A percentile compares a stretch with the other conserved stretches of the same genome.
Conservation (phyloP, 768 basidiomycete genomes). For the Boletus tomentosulus region DNA sequence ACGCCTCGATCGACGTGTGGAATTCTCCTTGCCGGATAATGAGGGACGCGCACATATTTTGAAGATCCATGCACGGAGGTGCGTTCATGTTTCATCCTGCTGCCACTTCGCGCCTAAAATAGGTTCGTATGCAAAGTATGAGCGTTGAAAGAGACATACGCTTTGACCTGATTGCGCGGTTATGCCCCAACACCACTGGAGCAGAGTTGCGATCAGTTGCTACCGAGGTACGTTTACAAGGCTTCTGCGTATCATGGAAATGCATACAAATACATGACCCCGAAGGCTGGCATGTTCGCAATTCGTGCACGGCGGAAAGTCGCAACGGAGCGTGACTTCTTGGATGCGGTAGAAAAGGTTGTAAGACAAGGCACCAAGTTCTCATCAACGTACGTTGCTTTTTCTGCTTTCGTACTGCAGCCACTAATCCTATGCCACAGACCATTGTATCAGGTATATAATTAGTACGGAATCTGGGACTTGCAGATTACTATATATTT, state of each 20-base stretch:
- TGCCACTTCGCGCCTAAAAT: neutral
- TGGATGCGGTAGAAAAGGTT: constrained; percentile 98
- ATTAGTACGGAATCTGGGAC: constrained; percentile 45
- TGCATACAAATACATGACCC: constrained; percentile 66
- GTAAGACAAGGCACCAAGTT: constrained; percentile 97
- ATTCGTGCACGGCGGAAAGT: constrained; percentile 96
- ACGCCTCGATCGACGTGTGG: constrained; percentile 93
- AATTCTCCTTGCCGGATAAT: constrained; percentile 91
- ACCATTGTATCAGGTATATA: constrained; percentile 91
- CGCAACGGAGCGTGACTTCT: constrained; percentile 94
- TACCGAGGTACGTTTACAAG: constrained; percentile 64
- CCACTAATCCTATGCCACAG: constrained; percentile 35
- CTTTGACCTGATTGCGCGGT: constrained; percentile 92
- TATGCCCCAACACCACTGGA: constrained; percentile 98
- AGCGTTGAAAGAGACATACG: constrained; percentile 96
- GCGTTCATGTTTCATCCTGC: constrained; percentile 11
- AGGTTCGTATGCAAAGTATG: constrained; percentile 56
- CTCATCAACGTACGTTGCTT: constrained; percentile 78
- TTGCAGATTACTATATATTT: constrained; percentile 15
- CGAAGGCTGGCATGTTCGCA: constrained; percentile 99
- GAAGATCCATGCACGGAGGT: constrained; percentile 95
- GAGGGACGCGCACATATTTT: constrained; percentile 97
- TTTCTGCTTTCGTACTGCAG: neutral
- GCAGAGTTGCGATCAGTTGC: constrained; percentile 97
- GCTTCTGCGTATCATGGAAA: constrained; percentile 55